Evolutionary conservation across 208 protist species (phyloP).

Genomic region (Vickermania ingenoplastis): DNA sequence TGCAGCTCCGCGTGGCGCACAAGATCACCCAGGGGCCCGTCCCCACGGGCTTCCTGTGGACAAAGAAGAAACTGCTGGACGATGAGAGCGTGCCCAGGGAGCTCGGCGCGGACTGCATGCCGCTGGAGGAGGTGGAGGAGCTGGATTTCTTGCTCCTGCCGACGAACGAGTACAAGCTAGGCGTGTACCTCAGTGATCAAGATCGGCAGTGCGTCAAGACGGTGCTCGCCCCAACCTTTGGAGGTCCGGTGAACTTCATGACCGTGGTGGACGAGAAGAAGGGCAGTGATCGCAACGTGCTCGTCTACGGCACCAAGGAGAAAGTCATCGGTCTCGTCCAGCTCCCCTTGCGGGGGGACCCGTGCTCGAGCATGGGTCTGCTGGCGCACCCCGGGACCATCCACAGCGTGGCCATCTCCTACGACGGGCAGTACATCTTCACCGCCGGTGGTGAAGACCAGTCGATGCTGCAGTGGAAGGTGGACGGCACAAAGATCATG

Average conservation of each 20-base stretch:
- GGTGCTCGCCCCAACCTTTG: conserved; percentile 87
- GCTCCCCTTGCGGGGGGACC: conserved; percentile 89
- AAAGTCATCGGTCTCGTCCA: conserved; percentile 89
- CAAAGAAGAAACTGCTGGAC: conserved; percentile 24
- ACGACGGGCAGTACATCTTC: conserved; percentile 83
- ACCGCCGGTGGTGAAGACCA: conserved; percentile 88
- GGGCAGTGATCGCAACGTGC: conserved; percentile 6
- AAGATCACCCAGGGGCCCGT: conserved; percentile 85
- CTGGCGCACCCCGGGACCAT: conserved; percentile 90
- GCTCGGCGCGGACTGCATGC: conserved; percentile 21
- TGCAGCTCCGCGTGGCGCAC: conserved; percentile 73
- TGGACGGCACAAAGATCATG: conserved; percentile 51
- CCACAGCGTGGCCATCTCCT: conserved; percentile 45
- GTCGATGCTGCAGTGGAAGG: conserved; percentile 84
- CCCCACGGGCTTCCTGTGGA: conserved; percentile 88
- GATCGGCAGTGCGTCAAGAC: conserved; percentile 86
- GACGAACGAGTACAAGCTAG: conserved; percentile 89
- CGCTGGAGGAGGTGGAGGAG: conserved; percentile 2
- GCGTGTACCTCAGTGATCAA: conserved; percentile 73
- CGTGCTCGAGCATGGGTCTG: conserved; percentile 83
- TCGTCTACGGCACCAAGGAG: conserved; percentile 85
- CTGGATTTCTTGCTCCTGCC: conserved; percentile 70
- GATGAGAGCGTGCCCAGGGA: conserved; percentile 17
- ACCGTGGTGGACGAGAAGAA: conserved; percentile 25
- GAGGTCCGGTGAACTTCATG: conserved; percentile 76